Percentiles rank a stretch among this genome's conserved stretches.
These are phyloP conservation scores for Backusella circina DNA, from an alignment of 192 early-diverging fungal genomes.

Conservation along the genomic window DNA sequence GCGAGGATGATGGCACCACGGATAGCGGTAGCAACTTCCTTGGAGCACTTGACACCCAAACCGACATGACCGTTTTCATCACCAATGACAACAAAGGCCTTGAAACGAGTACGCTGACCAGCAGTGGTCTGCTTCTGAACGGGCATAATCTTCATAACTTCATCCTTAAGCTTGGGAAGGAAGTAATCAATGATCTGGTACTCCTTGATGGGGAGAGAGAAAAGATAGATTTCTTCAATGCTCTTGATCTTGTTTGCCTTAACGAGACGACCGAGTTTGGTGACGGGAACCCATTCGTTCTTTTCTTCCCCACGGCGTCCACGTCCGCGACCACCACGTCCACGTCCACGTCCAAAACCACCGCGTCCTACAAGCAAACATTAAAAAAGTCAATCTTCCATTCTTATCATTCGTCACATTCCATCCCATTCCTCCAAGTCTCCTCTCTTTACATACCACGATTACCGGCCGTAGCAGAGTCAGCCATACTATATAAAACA, in stretches of 20 bases:
- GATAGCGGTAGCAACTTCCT: constrained; percentile 98
- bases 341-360: too few species aligned
- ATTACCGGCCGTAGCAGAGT: constrained; percentile 74
- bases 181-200: constrained; percentile 97
- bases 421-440: not conserved
- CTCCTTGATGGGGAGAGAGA: constrained; percentile 99
- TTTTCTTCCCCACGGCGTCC: too few species aligned
- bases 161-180: too few species aligned
- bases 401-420: not conserved
- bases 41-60: constrained; percentile 99
- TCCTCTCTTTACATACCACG: constrained; percentile 58
- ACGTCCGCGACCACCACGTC: too few species aligned
- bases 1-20: constrained; percentile 98
- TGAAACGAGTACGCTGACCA: constrained; percentile 99
- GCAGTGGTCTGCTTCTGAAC: constrained; percentile 99
- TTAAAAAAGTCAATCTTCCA: not conserved
- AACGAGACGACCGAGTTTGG: too few species aligned
- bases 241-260: too few species aligned
- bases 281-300: too few species aligned
- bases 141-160: constrained; percentile 99
- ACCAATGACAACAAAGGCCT: constrained; percentile 99
- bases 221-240: constrained; percentile 97
- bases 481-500: constrained; percentile 65
- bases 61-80: constrained; percentile 97
- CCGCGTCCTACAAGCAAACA: constrained; percentile 18